Conservation (phyloP, 140 eudicot genomes). For the Bidens hawaiensis region DNA sequence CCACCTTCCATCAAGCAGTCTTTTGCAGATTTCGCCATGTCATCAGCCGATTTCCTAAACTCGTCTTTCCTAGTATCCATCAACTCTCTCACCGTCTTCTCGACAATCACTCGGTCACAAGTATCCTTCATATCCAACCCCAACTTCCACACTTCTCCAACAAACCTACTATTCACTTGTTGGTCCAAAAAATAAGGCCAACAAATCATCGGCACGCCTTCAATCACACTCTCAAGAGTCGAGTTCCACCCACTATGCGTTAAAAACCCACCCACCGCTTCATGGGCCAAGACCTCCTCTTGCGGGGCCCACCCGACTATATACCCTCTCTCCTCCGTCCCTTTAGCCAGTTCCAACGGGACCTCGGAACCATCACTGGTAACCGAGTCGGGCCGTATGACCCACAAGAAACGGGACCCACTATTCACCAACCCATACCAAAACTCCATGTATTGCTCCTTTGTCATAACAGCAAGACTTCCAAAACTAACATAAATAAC, state of each 20-base stretch:
- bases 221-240: conserved; percentile 48
- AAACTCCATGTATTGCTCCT: conserved; percentile 41
- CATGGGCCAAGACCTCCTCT: conserved; percentile 46
- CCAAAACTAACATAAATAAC: conserved; percentile 61
- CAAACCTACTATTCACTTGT: conserved; percentile 47
- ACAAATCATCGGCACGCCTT: conserved; percentile 59
- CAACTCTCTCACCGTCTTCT: no score
- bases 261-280: conserved; percentile 46
- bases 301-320: conserved; percentile 61
- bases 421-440: conserved; percentile 48
- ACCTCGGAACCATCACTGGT: background rate
- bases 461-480: conserved; percentile 46
- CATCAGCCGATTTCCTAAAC: conserved; percentile 22
- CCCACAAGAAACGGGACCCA: no score
- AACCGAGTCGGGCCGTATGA: conserved; percentile 17
- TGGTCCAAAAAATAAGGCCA: conserved; percentile 59
- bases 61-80: conserved; percentile 43
- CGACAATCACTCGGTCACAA: no score
- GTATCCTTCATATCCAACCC: conserved; percentile 15
- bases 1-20: conserved; percentile 39
- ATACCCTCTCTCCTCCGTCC: conserved; percentile 40
- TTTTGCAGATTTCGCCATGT: conserved; percentile 1
- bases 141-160: conserved; percentile 43
- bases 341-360: conserved; percentile 26
- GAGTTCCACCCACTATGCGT: conserved; percentile 66